Conservation (phyloP, 1,284 basidiomycete species). For the Mycena citricolor region DNA sequence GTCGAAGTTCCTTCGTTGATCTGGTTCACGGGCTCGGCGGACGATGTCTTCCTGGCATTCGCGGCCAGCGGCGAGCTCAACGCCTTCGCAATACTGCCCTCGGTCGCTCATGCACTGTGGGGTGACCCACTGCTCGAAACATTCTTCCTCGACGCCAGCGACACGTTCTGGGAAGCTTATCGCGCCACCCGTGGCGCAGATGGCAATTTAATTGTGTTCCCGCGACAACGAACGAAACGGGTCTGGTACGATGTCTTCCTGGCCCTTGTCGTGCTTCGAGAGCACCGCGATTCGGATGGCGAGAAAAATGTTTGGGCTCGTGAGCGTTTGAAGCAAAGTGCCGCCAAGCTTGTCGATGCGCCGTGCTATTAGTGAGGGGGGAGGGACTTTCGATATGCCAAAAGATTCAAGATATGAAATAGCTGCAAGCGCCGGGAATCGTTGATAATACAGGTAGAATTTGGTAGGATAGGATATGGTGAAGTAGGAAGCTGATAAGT, state of each 20-base stretch:
- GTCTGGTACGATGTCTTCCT: slow-evolving; percentile 72
- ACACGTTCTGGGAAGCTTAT: slow-evolving; percentile 61
- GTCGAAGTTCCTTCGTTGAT: slow-evolving; percentile 66
- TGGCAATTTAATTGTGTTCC: slow-evolving; percentile 45
- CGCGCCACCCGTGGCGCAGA: slow-evolving; percentile 36
- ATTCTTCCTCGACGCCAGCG: slow-evolving; percentile 52
- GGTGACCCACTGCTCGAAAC: slow-evolving; percentile 71
- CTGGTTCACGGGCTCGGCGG: slow-evolving; percentile 57
- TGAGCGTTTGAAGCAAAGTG: slow-evolving; percentile 36
- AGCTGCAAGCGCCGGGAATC: no score
- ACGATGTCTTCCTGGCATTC: slow-evolving; percentile 47
- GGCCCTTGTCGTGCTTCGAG: slow-evolving; percentile 50
- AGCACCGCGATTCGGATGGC: slow-evolving; percentile 27
- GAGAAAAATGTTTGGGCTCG: slow-evolving; percentile 45
- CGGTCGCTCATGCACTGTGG: slow-evolving; percentile 61
- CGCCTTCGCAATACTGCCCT: slow-evolving; percentile 49
- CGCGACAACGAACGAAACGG: slow-evolving; percentile 64
- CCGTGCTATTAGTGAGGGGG: slow-evolving; percentile 40
- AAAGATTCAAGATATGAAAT: no score
- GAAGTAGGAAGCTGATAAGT: no score
- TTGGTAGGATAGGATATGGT: no score
- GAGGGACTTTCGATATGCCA: no score
- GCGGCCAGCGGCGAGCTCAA: slow-evolving; percentile 21
- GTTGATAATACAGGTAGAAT: no score
- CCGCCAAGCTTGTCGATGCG: slow-evolving; percentile 44